Percentiles rank a stretch among this genome's conserved stretches.
Conservation (phyloP, 495 filamentous ascomycete species). For the Sporormia fimetaria region DNA sequence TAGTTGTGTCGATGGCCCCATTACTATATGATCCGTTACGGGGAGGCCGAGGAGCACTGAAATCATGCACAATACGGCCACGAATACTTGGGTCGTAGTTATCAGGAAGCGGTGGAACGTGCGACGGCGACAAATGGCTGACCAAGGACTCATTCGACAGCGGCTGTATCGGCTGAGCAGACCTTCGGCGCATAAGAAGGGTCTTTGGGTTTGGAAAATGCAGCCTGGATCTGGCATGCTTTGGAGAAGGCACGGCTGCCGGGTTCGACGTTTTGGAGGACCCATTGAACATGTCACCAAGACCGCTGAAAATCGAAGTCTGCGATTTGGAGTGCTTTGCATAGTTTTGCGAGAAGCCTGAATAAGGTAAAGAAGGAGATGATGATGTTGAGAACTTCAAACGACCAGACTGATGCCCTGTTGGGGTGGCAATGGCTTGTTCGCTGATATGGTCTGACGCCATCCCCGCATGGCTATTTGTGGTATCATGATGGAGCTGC, state of each 20-base stretch:
- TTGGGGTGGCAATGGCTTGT: not conserved
- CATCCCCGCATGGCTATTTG: conserved; percentile 8
- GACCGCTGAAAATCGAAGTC: conserved; percentile 15
- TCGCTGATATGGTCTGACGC: conserved; percentile 8
- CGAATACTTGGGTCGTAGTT: conserved; percentile 77
- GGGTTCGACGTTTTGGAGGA: conserved; percentile 2
- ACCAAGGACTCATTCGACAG: conserved; percentile 27
- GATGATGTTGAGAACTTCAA: conserved; percentile 3
- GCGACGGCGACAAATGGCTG: conserved; percentile 16
- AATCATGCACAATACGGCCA: conserved; percentile 80
- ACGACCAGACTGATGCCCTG: conserved; percentile 10
- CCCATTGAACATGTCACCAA: conserved; percentile 14
- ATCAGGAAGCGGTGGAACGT: conserved; percentile 45
- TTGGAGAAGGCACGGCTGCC: conserved; percentile 7
- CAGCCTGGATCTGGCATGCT: conserved; percentile 47
- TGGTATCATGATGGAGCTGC: conserved; percentile 12
- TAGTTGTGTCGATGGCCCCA: conserved; percentile 5
- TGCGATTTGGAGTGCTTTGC: conserved; percentile 16
- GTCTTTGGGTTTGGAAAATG: conserved; percentile 60
- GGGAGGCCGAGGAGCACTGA: conserved; percentile 67
- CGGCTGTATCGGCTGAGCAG: conserved; percentile 32
- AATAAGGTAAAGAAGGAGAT: conserved; percentile 5
- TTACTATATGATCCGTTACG: conserved; percentile 40
- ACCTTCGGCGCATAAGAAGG: conserved; percentile 48
- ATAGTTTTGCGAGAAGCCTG: conserved; percentile 12